Base-by-base conservation (phyloP, 2,329 filamentous ascomycete species). In the Colletotrichum chrysophilum region DNA sequence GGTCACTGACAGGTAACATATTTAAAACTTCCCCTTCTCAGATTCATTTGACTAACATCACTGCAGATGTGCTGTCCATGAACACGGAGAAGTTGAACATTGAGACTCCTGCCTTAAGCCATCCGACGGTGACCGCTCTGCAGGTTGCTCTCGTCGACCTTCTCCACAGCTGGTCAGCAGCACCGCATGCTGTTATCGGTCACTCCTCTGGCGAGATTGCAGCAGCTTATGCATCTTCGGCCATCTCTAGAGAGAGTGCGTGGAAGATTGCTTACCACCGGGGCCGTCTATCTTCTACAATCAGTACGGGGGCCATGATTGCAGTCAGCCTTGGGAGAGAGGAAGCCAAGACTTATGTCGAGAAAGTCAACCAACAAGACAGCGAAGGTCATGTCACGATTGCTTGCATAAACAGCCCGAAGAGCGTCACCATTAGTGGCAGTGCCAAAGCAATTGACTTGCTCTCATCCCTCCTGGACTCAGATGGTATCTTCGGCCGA, bases 161-260 rank as follows among this genome's bases (percentile, higher is more conserved):
- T 4, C 74, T 84, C 1, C 34, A 69, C 0, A 72, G 79, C 0
- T 83, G 83, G 7, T 83, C 83, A 3, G 70, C 88, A 24, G 60
- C 70, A 1, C 82, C 86, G 5, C 48, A 75, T 3, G 82, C 81
- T 2, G 86, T 87, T 0, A 82, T 88, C 4, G 88, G 88, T 5
- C 88, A 89, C 78, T 88, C 86, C 0, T 87, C 85, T 1, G 88
- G 88, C 3, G 88, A 90, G 77, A 89, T 89, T 18, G 87, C 80
- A 1, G 88, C 88, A 0, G 89, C 87, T 0, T 91, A 89, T 77
- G 87, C 88, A 0, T 85, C 87, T 0, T 88, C 88, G 9, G 34
- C 18, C 36, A 61, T 85, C 3, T 81, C 83, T 2, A 82, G 88
- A 36, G 83, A 88, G 36, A 81, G 84, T 2, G 86, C 86, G 58